These are phyloP conservation scores for Globisporangium paddicum DNA, from an alignment of 352 stramenopile genomes.

Conservation along the genomic window DNA sequence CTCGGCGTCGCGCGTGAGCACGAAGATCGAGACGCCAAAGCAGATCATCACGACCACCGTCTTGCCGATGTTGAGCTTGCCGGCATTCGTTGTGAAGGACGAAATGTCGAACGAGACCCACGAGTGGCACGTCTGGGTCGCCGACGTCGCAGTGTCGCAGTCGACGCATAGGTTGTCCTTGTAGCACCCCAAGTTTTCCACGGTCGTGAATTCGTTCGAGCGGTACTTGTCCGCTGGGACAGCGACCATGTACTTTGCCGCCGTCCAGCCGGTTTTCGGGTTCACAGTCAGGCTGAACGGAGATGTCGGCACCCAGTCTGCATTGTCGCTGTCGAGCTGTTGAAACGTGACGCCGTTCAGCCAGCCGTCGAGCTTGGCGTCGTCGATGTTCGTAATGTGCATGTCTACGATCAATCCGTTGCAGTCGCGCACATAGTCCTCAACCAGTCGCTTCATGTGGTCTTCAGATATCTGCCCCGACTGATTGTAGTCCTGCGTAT, in stretches of 20 bases:
- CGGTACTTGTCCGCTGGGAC: slow-evolving; percentile 39
- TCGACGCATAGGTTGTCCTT: slow-evolving; percentile 54
- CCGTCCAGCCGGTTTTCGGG: slow-evolving; percentile 70
- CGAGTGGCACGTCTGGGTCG: slow-evolving; percentile 51
- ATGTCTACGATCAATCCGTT: slow-evolving; percentile 69
- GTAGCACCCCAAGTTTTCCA: slow-evolving; percentile 71
- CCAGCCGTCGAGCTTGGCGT: slow-evolving; percentile 38
- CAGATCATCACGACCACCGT: slow-evolving; percentile 91
- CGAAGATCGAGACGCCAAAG: slow-evolving; percentile 85
- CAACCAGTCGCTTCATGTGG: slow-evolving; percentile 49
- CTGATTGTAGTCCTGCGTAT: slow-evolving; percentile 79
- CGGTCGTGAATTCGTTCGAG: slow-evolving; percentile 47
- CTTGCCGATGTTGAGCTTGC: slow-evolving; percentile 77
- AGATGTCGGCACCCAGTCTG: slow-evolving; percentile 37
- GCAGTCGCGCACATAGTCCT: slow-evolving; percentile 71
- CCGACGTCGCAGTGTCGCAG: slow-evolving; percentile 25
- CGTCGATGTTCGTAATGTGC: slow-evolving; percentile 45
- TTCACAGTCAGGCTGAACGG: slow-evolving; percentile 43
- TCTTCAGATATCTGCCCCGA: slow-evolving; percentile 40
- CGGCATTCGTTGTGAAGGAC: slow-evolving; percentile 24
- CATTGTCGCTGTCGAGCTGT: slow-evolving; percentile 26
- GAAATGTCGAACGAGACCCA: slow-evolving; percentile 76
- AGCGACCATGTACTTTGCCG: slow-evolving; percentile 36
- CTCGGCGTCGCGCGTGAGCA: slow-evolving; percentile 93
- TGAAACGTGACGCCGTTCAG: slow-evolving; percentile 60